Evolutionary conservation across 345 rosid genomes (phyloP).

Genomic region (Mallotus nudiflorus): DNA sequence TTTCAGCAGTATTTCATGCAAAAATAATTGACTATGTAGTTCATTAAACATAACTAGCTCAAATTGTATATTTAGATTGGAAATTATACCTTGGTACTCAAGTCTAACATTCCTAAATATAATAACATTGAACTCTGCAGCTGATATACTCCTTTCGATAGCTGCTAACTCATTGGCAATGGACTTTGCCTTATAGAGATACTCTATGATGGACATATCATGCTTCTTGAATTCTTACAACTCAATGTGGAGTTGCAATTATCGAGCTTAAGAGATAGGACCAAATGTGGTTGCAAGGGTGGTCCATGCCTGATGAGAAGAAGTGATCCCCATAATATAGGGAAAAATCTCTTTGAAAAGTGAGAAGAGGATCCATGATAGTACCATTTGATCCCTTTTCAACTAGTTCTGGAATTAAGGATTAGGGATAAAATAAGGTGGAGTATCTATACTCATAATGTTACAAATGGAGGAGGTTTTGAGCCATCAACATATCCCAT

Average conservation of each 20-base stretch:
- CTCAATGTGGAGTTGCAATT: neutral
- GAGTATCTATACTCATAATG: too few species aligned
- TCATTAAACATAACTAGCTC: too few species aligned
- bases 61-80: too few species aligned
- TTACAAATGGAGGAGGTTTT: too few species aligned
- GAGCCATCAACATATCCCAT: too few species aligned
- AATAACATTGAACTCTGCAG: neutral
- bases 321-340: neutral
- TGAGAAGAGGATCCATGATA: neutral
- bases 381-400: neutral
- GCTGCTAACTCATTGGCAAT: neutral
- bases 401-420: neutral
- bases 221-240: slow-evolving; percentile 2
- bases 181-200: neutral
- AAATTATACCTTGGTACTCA: too few species aligned
- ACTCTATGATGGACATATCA: neutral
- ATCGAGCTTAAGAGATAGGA: neutral
- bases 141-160: neutral
- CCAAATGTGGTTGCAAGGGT: neutral
- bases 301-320: neutral
- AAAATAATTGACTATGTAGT: too few species aligned
- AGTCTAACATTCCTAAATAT: too few species aligned
- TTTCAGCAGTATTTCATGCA: too few species aligned
- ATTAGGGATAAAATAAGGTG: too few species aligned
- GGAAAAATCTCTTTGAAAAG: neutral